Evolutionary conservation across 768 basidiomycete genomes (phyloP).

Genomic region (Xanthoconium stramineum): DNA sequence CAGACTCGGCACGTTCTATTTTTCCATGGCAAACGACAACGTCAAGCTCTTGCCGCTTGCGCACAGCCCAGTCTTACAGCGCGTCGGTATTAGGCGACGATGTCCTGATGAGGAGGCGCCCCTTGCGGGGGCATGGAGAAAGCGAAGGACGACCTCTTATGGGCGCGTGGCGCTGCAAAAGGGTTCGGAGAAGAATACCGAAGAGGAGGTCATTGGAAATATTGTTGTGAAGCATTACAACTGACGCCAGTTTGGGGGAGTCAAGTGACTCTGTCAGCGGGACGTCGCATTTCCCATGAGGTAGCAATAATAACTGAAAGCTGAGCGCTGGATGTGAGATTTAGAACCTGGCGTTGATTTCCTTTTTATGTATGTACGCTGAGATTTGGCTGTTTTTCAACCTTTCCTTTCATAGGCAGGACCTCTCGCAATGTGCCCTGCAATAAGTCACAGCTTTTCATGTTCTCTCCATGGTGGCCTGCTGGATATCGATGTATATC

Average conservation of each 20-base stretch:
- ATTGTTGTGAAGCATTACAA: slow-evolving; percentile 58
- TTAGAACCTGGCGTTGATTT: no score
- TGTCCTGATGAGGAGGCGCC: slow-evolving; percentile 41
- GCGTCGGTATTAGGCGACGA: slow-evolving; percentile 36
- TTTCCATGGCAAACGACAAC: slow-evolving; percentile 49
- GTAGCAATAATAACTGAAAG: no score
- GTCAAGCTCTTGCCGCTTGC: slow-evolving; percentile 42
- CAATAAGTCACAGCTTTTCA: no score
- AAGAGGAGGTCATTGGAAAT: slow-evolving; percentile 54
- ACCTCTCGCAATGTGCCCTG: no score
- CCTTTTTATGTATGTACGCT: no score
- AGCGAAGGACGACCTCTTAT: slow-evolving; percentile 47
- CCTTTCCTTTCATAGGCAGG: no score
- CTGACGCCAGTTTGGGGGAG: slow-evolving; percentile 14
- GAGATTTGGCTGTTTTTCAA: no score
- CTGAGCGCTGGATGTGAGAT: no score
- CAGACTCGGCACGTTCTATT: slow-evolving; percentile 57
- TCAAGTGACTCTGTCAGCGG: no score
- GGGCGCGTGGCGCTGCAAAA: slow-evolving; percentile 45
- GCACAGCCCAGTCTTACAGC: slow-evolving; percentile 48
- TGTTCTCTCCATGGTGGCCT: no score
- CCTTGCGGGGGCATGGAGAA: slow-evolving; percentile 50
- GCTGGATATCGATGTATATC: no score
- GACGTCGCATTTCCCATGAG: no score
- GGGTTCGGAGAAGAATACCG: slow-evolving; percentile 39